A percentile compares a stretch with the other conserved stretches of the same genome.
phyloP scores from a whole-genome alignment of 2,329 filamentous ascomycete genomes.

The Aspergillus tubingensis region DNA sequence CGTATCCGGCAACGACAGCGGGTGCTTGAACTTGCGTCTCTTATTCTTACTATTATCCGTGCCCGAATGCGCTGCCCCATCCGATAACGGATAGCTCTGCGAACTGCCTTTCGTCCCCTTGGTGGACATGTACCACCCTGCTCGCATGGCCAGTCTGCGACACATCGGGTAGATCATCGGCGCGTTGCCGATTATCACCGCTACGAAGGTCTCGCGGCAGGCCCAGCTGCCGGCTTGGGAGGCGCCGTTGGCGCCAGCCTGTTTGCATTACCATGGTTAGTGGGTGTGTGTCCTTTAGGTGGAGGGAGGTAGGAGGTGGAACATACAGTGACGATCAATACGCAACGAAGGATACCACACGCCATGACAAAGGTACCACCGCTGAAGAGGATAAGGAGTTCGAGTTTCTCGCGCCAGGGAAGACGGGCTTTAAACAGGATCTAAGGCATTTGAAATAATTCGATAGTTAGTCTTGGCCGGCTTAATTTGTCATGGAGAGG shows the following conservation, averaged over 20 bases:
- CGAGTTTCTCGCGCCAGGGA: constrained; percentile 52
- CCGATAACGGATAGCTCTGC: constrained; percentile 29
- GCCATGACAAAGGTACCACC: constrained; percentile 59
- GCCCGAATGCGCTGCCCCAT: constrained; percentile 13
- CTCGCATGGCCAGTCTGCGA: constrained; percentile 29
- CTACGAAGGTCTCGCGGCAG: constrained; percentile 49
- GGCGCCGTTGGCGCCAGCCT: constrained; percentile 41
- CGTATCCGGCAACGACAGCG: constrained; percentile 34
- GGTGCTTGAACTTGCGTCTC: constrained; percentile 32
- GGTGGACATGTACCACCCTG: constrained; percentile 29
- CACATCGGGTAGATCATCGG: constrained; percentile 47
- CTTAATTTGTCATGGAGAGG: not conserved
- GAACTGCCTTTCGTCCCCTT: constrained; percentile 11
- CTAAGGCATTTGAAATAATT: constrained; percentile 21
- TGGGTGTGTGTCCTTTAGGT: not conserved
- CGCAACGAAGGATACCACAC: constrained; percentile 56
- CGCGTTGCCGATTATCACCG: constrained; percentile 46
- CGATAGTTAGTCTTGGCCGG: not conserved
- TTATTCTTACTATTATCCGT: not conserved
- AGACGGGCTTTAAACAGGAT: constrained; percentile 58
- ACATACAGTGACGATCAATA: constrained; percentile 50
- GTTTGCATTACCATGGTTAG: not conserved
- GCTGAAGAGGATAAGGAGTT: constrained; percentile 57
- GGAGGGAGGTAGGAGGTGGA: not conserved
- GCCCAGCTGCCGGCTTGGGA: constrained; percentile 48